phyloP scores from a whole-genome alignment of 345 rosid species.

The Clarkia xantiana region DNA sequence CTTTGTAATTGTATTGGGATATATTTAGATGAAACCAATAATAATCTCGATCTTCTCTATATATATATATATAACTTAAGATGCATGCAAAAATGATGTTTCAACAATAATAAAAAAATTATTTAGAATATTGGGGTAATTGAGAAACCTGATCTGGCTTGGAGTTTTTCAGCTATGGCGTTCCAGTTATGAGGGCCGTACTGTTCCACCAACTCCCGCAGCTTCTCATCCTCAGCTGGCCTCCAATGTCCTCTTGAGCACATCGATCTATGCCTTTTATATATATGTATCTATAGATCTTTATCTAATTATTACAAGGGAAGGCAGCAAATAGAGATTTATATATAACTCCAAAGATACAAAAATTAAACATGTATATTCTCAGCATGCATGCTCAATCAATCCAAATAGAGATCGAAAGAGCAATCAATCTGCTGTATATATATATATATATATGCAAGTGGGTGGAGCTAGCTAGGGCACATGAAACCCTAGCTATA shows the following conservation, averaged over 20 bases:
- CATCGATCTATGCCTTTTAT: conserved; percentile 7
- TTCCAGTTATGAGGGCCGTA: conserved; percentile 43
- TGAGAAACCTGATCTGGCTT: conserved; percentile 27
- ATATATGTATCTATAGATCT: background rate
- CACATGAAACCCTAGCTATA: conserved; percentile 1
- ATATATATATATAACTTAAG: no score
- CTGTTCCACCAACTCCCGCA: conserved; percentile 26
- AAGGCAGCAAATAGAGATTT: no score
- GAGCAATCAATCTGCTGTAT: no score
- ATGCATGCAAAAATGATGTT: no score
- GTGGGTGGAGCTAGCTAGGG: background rate
- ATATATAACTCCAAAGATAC: no score
- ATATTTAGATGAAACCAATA: no score
- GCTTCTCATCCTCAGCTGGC: conserved; percentile 33
- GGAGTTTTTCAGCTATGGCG: conserved; percentile 30
- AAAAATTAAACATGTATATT: no score
- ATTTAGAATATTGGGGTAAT: background rate
- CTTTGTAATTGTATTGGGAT: no score
- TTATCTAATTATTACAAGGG: background rate
- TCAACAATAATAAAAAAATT: background rate
- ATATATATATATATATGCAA: no score
- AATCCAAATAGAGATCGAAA: no score
- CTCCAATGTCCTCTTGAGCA: conserved; percentile 43
- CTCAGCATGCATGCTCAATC: no score
- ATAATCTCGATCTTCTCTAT: no score